Evolutionary conservation across 2,329 filamentous ascomycete genomes (phyloP).

Genomic region (Aspergillus sp.): DNA sequence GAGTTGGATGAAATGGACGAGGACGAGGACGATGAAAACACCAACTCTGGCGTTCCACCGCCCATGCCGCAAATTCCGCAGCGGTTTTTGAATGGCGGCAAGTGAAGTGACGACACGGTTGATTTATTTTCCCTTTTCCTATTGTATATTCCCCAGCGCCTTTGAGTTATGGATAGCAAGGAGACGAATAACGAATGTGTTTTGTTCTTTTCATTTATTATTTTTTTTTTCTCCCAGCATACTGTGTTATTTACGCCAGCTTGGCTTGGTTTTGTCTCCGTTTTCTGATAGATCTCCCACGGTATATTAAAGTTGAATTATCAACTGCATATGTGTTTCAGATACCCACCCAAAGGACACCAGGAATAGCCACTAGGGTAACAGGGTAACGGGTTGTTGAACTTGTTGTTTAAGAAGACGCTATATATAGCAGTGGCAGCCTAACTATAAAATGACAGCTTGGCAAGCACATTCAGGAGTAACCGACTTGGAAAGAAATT

Average conservation of each 20-base stretch:
- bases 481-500: not conserved
- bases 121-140: not conserved
- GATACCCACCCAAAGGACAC: not conserved
- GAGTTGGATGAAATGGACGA: slow-evolving; percentile 62
- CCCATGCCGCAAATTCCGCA: slow-evolving; percentile 36
- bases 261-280: not conserved
- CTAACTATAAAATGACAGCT: not conserved
- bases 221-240: slow-evolving; percentile 1
- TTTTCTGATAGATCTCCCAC: slow-evolving; percentile 2
- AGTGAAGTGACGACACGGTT: slow-evolving; percentile 12
- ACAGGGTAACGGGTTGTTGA: too few relatives aligned
- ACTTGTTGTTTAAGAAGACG: not conserved
- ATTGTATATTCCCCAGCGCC: slow-evolving; percentile 27
- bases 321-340: not conserved
- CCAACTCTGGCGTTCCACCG: slow-evolving; percentile 24
- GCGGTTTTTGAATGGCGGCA: slow-evolving; percentile 25
- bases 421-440: slow-evolving; percentile 1
- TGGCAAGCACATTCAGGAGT: slow-evolving; percentile 1
- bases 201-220: not conserved
- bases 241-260: slow-evolving; percentile 3
- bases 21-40: slow-evolving; percentile 52
- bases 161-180: not conserved
- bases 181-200: slow-evolving; percentile 4
- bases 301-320: not conserved
- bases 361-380: not conserved